Evolutionary conservation across 2,329 filamentous ascomycete genomes (phyloP).

Genomic region (Ophiostoma tasmaniense): DNA sequence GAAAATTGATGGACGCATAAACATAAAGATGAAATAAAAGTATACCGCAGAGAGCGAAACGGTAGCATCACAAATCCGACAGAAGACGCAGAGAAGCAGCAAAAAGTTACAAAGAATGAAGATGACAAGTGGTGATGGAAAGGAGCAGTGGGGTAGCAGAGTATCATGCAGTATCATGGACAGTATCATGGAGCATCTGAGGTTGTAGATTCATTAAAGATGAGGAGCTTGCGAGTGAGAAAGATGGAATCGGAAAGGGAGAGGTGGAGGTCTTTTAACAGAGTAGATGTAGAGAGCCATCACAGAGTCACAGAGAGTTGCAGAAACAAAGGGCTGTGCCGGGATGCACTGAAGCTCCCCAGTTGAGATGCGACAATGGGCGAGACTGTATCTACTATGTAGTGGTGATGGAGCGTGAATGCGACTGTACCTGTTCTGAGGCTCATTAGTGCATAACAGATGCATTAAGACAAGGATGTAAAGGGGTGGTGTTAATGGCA

Average conservation of each 20-base stretch:
- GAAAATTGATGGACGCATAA: no score
- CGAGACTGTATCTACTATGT: no score
- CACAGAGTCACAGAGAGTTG: background rate
- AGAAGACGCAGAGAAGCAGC: background rate
- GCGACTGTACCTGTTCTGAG: background rate
- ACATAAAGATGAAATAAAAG: no score
- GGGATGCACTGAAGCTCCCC: background rate
- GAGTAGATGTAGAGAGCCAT: no score
- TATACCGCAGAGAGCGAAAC: background rate
- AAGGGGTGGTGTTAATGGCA: background rate
- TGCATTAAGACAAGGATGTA: background rate
- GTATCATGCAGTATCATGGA: background rate
- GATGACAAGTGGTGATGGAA: background rate
- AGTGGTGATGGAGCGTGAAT: background rate
- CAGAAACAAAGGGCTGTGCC: background rate
- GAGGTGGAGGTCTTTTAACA: background rate
- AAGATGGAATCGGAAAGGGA: background rate
- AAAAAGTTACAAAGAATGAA: background rate
- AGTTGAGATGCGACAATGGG: background rate
- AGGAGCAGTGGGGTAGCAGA: background rate
- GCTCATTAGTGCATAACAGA: background rate
- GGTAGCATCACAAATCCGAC: background rate
- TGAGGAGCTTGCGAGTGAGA: background rate
- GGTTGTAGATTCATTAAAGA: background rate
- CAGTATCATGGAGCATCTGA: background rate